Base-by-base conservation (phyloP, 2,329 filamentous ascomycete genomes). In the Fusarium poae region DNA sequence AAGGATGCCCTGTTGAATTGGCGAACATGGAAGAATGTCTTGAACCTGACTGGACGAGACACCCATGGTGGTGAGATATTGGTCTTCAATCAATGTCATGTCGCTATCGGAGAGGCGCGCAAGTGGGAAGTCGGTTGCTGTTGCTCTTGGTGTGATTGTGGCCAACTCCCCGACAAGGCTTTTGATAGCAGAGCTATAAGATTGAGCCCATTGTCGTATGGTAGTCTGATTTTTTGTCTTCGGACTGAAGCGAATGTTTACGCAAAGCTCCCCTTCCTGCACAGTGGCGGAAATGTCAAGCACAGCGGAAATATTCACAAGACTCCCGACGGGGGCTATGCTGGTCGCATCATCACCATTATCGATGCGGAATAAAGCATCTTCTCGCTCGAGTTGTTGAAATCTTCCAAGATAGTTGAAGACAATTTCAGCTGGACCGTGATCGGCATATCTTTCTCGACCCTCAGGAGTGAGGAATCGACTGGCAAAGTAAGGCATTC, bases 351-450 rank as follows among this genome's bases (percentile, higher is more conserved):
- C 27, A n/a, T 51, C 34, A 18, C 25, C 48, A 39, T 21, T 15
- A 9, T 51, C 48, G 48, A 51, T 51, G n/a, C 34, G 48, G 48
- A 51, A 51, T n/a, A 51, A 18, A 20, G 48, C 48, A 20, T 51
- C 34, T 6, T 51, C 48, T 39, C 48, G 48, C n/a, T 51, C 48
- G 25, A 51, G 48, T 51, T 51, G 48, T 39, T 51, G 48, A n/a
- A 51, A 51, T 27, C 48, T 35, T 51, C 48, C 48, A n/a, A 32
- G 35, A 30, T 52, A 52, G 27, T 52, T 52, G 37, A 52, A 52
- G 15, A 52, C 29, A 21, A 52, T 23, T 21, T 52, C 49, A 39
- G 35, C 48, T 27, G 48, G 48, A 39, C 48, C 48, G n/a, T 51
- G 48, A 51, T 35, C 34, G 23, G 48, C 48, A 51, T 37, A 51